Evolutionary conservation across 495 filamentous ascomycete species (phyloP).

Genomic region (Aspergillus indologenus): DNA sequence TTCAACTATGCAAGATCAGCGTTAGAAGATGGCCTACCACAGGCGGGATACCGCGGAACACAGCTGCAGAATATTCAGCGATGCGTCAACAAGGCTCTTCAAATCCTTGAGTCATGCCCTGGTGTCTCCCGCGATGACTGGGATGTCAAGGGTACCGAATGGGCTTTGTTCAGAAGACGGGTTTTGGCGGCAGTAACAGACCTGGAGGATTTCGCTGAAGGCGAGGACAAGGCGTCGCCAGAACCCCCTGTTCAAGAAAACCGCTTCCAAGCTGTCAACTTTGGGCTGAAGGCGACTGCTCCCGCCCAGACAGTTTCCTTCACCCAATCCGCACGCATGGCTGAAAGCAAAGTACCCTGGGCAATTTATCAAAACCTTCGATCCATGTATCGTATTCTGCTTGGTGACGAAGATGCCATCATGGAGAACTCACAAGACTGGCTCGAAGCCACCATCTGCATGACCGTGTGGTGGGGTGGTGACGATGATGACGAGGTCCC

Average conservation of each 20-base stretch:
- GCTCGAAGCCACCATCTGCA: slow-evolving; percentile 76
- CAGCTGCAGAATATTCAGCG: slow-evolving; percentile 70
- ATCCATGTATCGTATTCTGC: slow-evolving; percentile 69
- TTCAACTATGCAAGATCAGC: slow-evolving; percentile 68
- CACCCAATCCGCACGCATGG: slow-evolving; percentile 64
- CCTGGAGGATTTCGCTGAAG: slow-evolving; percentile 72
- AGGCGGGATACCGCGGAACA: slow-evolving; percentile 63
- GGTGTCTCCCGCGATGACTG: slow-evolving; percentile 60
- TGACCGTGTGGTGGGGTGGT: slow-evolving; percentile 88
- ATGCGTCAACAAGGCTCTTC: slow-evolving; percentile 61
- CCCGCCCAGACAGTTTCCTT: slow-evolving; percentile 40
- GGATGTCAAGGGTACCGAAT: slow-evolving; percentile 72
- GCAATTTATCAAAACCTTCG: slow-evolving; percentile 76
- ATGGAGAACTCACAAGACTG: slow-evolving; percentile 71
- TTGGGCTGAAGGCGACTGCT: slow-evolving; percentile 44
- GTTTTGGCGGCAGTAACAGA: slow-evolving; percentile 62
- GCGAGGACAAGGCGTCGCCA: slow-evolving; percentile 47
- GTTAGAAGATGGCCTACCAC: slow-evolving; percentile 52
- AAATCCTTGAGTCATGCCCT: slow-evolving; percentile 69
- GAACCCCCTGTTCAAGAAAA: slow-evolving; percentile 31
- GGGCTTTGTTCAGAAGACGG: slow-evolving; percentile 72
- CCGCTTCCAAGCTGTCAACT: slow-evolving; percentile 50
- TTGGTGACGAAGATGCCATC: slow-evolving; percentile 68
- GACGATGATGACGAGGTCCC: slow-evolving; percentile 50
- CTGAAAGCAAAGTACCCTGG: slow-evolving; percentile 81